phyloP scores from a whole-genome alignment of 192 early-diverging fungal species.

The Coemansia sp. region DNA sequence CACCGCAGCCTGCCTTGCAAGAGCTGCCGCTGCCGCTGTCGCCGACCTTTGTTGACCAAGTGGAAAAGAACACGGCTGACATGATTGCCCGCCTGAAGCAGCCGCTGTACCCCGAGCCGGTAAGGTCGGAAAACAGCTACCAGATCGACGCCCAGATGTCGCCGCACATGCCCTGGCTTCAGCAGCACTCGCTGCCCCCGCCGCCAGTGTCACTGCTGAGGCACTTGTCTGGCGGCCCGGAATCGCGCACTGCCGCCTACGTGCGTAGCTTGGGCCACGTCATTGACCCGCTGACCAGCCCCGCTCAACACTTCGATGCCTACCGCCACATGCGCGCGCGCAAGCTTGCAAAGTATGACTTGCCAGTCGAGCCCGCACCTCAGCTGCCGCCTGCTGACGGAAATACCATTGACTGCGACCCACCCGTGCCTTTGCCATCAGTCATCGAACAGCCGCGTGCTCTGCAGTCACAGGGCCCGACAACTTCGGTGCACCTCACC shows the following conservation, averaged over 20 bases:
- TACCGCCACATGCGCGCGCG: conserved; percentile 35
- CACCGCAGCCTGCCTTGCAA: background rate
- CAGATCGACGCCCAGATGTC: background rate
- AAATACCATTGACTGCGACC: conserved; percentile 6
- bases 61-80: conserved; percentile 33
- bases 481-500: conserved; percentile 36
- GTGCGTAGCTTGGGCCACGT: conserved; percentile 10
- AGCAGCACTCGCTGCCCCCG: conserved; percentile 12
- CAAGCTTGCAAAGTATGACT: conserved; percentile 40
- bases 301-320: conserved; percentile 39
- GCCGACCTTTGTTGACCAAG: conserved; percentile 25
- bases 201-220: conserved; percentile 21
- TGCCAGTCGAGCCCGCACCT: background rate
- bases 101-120: conserved; percentile 11
- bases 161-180: background rate
- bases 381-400: conserved; percentile 22
- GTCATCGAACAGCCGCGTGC: background rate
- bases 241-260: conserved; percentile 13
- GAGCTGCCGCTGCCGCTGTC: conserved; percentile 15
- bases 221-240: conserved; percentile 16
- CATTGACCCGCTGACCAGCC: conserved; percentile 29
- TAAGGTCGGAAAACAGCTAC: conserved; percentile 1
- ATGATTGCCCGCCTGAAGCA: conserved; percentile 25
- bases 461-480: background rate
- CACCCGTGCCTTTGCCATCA: background rate